A percentile compares a stretch with the other conserved stretches of the same genome.
phyloP scores from a whole-genome alignment of 2,329 filamentous ascomycete genomes.

The Zymoseptoria crescenta region DNA sequence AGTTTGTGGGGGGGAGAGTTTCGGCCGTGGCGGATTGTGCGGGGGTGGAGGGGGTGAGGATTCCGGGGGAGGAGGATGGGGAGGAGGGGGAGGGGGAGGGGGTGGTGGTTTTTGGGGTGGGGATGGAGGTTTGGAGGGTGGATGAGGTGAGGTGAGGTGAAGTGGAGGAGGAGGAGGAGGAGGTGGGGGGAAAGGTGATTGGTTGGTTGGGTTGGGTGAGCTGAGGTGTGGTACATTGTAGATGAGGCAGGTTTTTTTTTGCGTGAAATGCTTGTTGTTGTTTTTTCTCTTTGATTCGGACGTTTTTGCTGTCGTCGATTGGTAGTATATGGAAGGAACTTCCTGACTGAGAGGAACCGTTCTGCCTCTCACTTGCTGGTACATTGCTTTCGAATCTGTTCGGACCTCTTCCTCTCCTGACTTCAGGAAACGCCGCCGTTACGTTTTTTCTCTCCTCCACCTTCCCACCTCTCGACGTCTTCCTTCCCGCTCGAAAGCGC shows the following conservation, averaged over 20 bases:
- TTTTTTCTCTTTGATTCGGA: not conserved
- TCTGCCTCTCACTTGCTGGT: too few species aligned
- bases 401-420: too few species aligned
- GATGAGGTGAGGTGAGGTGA: not conserved
- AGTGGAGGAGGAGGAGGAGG: not conserved
- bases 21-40: slow-evolving; percentile 51
- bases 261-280: not conserved
- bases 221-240: too few species aligned
- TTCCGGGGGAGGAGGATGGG: not conserved
- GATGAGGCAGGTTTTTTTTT: too few species aligned
- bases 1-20: slow-evolving; percentile 27
- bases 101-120: slow-evolving; percentile 42
- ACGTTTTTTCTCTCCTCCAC: too few species aligned
- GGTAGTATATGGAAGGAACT: not conserved
- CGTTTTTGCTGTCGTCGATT: not conserved
- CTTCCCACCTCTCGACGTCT: too few species aligned
- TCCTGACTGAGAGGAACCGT: not conserved
- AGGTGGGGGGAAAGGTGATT: too few species aligned
- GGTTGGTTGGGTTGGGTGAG: not conserved
- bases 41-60: slow-evolving; percentile 36
- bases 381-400: too few species aligned
- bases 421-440: too few species aligned
- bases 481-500: too few species aligned
- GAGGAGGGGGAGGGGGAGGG: slow-evolving; percentile 11
- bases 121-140: slow-evolving; percentile 39